Conservation (phyloP, 768 basidiomycete genomes). For the Tubosaeta sp. region DNA sequence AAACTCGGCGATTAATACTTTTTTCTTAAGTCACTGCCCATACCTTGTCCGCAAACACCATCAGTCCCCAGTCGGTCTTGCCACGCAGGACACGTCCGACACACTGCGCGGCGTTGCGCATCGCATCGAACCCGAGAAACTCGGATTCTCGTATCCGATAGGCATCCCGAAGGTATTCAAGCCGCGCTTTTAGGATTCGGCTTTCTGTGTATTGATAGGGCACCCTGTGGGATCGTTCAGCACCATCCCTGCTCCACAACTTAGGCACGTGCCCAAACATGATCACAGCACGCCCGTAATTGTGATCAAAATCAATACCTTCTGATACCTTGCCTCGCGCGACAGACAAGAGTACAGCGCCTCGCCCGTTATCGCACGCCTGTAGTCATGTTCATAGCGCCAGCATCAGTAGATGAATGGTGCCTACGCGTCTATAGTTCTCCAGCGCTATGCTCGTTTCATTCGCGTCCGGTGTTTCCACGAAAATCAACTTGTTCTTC, state of each 20-base stretch:
- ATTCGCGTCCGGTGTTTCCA: slow-evolving; percentile 98
- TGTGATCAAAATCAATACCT: slow-evolving; percentile 99
- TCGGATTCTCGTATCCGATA: slow-evolving; percentile 98
- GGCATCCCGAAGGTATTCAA: slow-evolving; percentile 97
- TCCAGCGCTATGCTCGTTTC: slow-evolving; percentile 98
- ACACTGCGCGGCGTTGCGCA: slow-evolving; percentile 99
- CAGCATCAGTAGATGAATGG: neutral
- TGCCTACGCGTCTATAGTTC: slow-evolving; percentile 84
- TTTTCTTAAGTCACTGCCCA: slow-evolving; percentile 2
- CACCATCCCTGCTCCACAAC: neutral
- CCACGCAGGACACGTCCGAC: slow-evolving; percentile 96
- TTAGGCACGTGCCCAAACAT: slow-evolving; percentile 84
- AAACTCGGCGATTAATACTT: neutral
- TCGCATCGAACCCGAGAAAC: slow-evolving; percentile 98
- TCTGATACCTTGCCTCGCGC: slow-evolving; percentile 99
- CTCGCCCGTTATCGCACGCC: slow-evolving; percentile 98
- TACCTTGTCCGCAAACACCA: slow-evolving; percentile 99
- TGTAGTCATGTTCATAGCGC: slow-evolving; percentile 24
- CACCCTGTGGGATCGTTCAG: slow-evolving; percentile 46
- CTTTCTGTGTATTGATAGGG: slow-evolving; percentile 99
- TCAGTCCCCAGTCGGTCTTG: slow-evolving; percentile 99
- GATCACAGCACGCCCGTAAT: slow-evolving; percentile 97
- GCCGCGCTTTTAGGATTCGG: slow-evolving; percentile 91
- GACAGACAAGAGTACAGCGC: slow-evolving; percentile 93
- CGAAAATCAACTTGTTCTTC: slow-evolving; percentile 99